A percentile compares a stretch with the other conserved stretches of the same genome.
Evolutionary conservation across 139 green algal genomes (phyloP).

Genomic region (Chlamydomonas applanata): DNA sequence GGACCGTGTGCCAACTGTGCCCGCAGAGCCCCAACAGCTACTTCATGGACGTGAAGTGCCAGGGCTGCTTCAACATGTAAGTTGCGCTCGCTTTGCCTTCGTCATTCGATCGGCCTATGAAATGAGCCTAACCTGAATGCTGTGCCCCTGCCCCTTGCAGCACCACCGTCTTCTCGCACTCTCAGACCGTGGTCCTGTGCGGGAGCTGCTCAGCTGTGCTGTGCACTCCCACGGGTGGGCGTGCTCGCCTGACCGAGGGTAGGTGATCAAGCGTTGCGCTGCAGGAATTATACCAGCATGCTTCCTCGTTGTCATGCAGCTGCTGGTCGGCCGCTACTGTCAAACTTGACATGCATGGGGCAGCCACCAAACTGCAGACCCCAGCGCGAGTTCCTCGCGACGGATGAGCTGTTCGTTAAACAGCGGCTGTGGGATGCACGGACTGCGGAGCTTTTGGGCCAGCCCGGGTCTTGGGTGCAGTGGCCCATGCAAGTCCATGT

Average conservation of each 20-base stretch:
- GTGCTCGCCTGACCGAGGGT: constrained; percentile 93
- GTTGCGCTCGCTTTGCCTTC: neutral
- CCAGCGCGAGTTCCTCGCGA: too few species aligned
- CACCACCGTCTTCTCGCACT: constrained; percentile 98
- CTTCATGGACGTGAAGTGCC: constrained; percentile 65
- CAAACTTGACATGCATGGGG: too few species aligned
- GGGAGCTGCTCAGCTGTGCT: constrained; percentile 93
- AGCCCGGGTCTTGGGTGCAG: too few species aligned
- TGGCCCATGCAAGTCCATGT: constrained; percentile 3
- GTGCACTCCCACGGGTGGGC: constrained; percentile 95
- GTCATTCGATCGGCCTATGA: neutral
- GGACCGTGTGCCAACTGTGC: too few species aligned
- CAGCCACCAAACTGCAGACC: too few species aligned
- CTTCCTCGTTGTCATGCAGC: neutral
- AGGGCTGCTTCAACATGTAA: constrained; percentile 94
- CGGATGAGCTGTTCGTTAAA: too few species aligned
- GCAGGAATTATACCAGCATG: too few species aligned
- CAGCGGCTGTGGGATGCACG: too few species aligned
- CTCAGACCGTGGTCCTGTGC: constrained; percentile 96
- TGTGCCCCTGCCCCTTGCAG: constrained; percentile 49
- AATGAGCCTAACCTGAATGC: neutral
- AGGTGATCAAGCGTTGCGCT: constrained; percentile 12
- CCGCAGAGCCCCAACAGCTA: constrained; percentile 37
- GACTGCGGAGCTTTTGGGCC: too few species aligned
- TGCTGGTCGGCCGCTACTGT: neutral